Base-by-base conservation (phyloP, 257 asterid species). In the Rauvolfia tetraphylla region DNA sequence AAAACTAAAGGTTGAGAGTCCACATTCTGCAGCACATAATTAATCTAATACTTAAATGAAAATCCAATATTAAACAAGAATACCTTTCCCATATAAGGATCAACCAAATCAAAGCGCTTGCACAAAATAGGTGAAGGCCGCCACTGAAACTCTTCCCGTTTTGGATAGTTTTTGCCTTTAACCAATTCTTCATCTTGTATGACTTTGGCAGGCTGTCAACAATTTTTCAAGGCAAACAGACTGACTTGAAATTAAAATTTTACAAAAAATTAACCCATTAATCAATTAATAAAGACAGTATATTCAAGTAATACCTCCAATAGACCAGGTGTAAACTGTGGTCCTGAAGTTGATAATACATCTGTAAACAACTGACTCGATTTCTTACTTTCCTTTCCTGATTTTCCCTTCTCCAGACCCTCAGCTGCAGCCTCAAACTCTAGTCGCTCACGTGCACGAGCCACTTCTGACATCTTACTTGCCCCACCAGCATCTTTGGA, bases 31-130 rank as follows among this genome's bases (percentile, higher is more conserved):
- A 36, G 18, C 49, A 38, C 72, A 38, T 22, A 41, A 67, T 9
- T 22, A 67, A 34, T 3, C 29, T 20, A 1, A 29, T 66, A 67
- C 1, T 67, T 39, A 17, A 38, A 67, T 22, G 15, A 10, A 44
- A 36, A 54, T 36, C 13, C 4, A 73, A n/a, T 59, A 46, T 22
- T 4, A 75, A 53, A 72, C 23, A 70, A 53, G 46, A 73, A 48
- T 88, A 95, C 98, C 98, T 95, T 92, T 79, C 98, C 98, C 95
- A 95, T 88, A 87, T 85, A 89, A 85, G 98, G 98, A 85, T 95
- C 98, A 79, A 79, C 76, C 78, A 95, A 85, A 88, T 95, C 98
- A 87, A 89, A 92, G 78, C 98, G 98, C 92, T 92, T 95, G 98
- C 98, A 95, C 53, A 95, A 83, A 79, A 95, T 80, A 44, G 98